Evolutionary conservation across 257 asterid species (phyloP).

Genomic region (Petunia secreta): DNA sequence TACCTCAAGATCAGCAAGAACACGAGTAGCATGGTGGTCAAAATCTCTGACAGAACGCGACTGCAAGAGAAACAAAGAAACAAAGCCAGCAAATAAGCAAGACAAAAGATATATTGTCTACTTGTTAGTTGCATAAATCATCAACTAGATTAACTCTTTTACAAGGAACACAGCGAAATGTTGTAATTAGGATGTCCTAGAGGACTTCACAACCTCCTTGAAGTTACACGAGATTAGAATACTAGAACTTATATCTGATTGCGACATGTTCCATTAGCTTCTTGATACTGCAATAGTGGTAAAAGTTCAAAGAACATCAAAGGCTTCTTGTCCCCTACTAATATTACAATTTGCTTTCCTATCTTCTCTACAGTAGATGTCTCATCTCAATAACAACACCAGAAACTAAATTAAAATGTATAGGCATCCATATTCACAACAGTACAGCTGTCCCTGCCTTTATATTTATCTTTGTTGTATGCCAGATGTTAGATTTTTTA

Average conservation of each 20-base stretch:
- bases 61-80: slow-evolving; percentile 40
- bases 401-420: neutral
- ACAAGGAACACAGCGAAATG: neutral
- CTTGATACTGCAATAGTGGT: neutral
- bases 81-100: slow-evolving; percentile 13
- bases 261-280: slow-evolving; percentile 9
- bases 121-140: neutral
- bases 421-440: neutral
- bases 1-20: slow-evolving; percentile 83
- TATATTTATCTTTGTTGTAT: neutral
- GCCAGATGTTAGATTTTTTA: neutral
- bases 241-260: neutral
- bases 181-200: neutral
- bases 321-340: slow-evolving; percentile 1
- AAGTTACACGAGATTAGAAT: neutral
- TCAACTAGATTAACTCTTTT: neutral
- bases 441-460: neutral
- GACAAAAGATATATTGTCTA: neutral
- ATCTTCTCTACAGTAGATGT: neutral
- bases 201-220: neutral
- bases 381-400: neutral
- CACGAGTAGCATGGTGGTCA: slow-evolving; percentile 74
- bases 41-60: slow-evolving; percentile 76
- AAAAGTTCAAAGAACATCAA: neutral
- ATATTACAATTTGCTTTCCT: neutral